phyloP scores from a whole-genome alignment of 495 filamentous ascomycete species.

The Aspergillus sclerotiicarbonarius region DNA sequence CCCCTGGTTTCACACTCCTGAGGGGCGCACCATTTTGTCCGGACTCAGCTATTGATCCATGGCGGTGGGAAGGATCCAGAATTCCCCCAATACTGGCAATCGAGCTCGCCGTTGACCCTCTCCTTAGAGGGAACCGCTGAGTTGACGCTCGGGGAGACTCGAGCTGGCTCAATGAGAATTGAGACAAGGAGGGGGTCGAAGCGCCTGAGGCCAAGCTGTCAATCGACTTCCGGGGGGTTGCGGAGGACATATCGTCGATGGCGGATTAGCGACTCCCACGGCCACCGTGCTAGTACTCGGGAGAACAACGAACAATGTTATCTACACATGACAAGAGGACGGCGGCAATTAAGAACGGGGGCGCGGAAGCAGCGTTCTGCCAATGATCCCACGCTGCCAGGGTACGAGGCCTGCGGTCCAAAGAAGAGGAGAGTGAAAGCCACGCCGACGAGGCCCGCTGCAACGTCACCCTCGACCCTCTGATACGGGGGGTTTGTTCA shows the following conservation, averaged over 20 bases:
- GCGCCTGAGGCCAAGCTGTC: constrained; percentile 58
- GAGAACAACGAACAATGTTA: constrained; percentile 26
- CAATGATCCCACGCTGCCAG: neutral
- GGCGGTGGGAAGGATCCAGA: constrained; percentile 63
- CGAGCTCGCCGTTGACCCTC: constrained; percentile 86
- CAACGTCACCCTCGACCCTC: constrained; percentile 14
- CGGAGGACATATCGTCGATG: constrained; percentile 60
- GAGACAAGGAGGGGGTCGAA: constrained; percentile 52
- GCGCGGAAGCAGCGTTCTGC: constrained; percentile 2
- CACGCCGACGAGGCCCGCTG: constrained; percentile 1
- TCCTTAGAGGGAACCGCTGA: constrained; percentile 52
- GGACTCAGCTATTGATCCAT: constrained; percentile 66
- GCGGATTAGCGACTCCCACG: constrained; percentile 37
- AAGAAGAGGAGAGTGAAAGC: neutral
- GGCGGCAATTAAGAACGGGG: constrained; percentile 5
- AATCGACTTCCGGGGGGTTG: constrained; percentile 65
- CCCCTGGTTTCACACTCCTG: too few species aligned
- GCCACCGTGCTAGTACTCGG: constrained; percentile 32
- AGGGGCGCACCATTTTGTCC: constrained; percentile 69
- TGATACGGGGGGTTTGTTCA: constrained; percentile 18
- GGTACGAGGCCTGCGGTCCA: neutral
- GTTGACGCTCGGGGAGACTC: constrained; percentile 44
- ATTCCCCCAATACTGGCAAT: constrained; percentile 75
- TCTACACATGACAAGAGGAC: constrained; percentile 45
- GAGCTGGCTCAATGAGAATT: constrained; percentile 56